Base-by-base conservation (phyloP, 805 yeast species). In the Wickerhamomyces canadensis region DNA sequence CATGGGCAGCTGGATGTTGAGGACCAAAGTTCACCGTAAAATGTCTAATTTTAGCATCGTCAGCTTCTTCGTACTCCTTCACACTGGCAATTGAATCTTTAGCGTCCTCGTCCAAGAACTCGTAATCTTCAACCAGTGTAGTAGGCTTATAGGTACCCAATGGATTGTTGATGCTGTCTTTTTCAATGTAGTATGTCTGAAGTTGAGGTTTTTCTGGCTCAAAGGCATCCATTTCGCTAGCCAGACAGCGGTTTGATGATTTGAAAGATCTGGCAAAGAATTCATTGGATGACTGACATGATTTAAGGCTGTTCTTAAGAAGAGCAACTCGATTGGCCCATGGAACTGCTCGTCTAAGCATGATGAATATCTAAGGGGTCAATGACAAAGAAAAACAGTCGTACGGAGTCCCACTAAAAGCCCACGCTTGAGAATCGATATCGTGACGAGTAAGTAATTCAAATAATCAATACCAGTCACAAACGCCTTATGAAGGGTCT, bases 1-100 rank as follows among this genome's bases (percentile, higher is more conserved):
- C 95, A 67, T 85, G 95, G 21, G 95, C 95, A 44, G 95, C 95
- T 18, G 95, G 95, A 68, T 85, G 95, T 66, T 85, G 95, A 34
- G 95, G 95, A 26, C 95, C 95, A 58, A 85, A 85, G 65, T 86
- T 86, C 58, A 86, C 79, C 34, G 95, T 85, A 68, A 85, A 86
- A 58, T 84, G 94, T 61, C 95, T 78, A 56, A 85, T 79, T 60
- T 84, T 72, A 28, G 55, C 40, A 27, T 45, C 41, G 30, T 52
- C 53, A 8, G 31, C 31, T 33, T 41, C 41, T 14, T 36, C 42
- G 16, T 31, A 27, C 9, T 44, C 39, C 23, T 30, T 39, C 16
- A 66, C 60, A 48, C 64, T 64, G 41, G 53, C 51, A 18, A 39
- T 39, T 25, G 44, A 33, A 7, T 37, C 46, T 19, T 45, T 44